Percentiles rank a stretch among this genome's conserved stretches.
phyloP scores from a whole-genome alignment of 2,329 filamentous ascomycete genomes.

The Neospermospora avenae region DNA sequence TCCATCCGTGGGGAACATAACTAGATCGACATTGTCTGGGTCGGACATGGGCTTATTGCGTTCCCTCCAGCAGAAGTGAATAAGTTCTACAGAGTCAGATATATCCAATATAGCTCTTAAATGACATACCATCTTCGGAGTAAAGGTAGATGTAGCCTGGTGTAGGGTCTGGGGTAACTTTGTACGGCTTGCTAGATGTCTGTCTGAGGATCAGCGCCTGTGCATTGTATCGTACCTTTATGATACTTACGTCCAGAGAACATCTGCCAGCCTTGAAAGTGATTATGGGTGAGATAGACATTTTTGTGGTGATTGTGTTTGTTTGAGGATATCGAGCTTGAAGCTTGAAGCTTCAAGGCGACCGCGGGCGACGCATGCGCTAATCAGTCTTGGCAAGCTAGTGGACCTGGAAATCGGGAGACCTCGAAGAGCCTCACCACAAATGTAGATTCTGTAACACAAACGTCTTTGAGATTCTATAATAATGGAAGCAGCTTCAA shows the following conservation, averaged over 20 bases:
- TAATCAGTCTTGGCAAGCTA: background rate
- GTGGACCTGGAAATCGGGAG: background rate
- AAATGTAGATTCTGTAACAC: no score
- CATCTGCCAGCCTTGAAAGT: conserved; percentile 96
- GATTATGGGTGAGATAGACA: conserved; percentile 84
- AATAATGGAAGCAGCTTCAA: no score
- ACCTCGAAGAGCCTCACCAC: no score
- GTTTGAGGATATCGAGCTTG: background rate
- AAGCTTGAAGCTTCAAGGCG: conserved; percentile 19
- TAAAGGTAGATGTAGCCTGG: conserved; percentile 92
- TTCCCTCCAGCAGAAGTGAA: conserved; percentile 97
- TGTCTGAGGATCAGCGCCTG: conserved; percentile 32
- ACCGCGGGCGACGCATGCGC: background rate
- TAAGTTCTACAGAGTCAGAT: conserved; percentile 57
- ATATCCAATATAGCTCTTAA: background rate
- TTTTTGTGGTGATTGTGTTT: conserved; percentile 39
- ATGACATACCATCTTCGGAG: conserved; percentile 72
- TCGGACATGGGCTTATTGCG: conserved; percentile 66
- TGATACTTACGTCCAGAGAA: conserved; percentile 69
- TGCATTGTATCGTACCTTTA: background rate
- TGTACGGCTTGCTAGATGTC: conserved; percentile 58
- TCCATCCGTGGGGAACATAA: conserved; percentile 90
- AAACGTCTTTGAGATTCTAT: no score
- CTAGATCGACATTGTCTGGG: conserved; percentile 75
- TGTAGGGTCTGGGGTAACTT: conserved; percentile 68